Evolutionary conservation across 371 early-diverging fungal species (phyloP).

Genomic region (Batkoa obscura): DNA sequence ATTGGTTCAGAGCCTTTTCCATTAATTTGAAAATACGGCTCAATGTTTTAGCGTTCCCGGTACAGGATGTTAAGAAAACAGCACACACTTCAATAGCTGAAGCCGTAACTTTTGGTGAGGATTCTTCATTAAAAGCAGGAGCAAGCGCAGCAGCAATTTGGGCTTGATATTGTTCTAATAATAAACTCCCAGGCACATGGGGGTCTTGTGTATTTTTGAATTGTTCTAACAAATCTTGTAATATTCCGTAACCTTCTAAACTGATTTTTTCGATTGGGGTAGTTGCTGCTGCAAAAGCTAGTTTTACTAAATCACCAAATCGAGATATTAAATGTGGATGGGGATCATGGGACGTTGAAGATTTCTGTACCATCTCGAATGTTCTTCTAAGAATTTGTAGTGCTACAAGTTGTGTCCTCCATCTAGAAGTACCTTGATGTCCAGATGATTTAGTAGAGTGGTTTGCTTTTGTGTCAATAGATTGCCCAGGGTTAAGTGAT

Average conservation of each 20-base stretch:
- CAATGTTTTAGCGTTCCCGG: constrained; percentile 55
- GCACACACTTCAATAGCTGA: constrained; percentile 68
- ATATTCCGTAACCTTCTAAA: constrained; percentile 49
- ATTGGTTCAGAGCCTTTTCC: constrained; percentile 44
- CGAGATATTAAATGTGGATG: constrained; percentile 46
- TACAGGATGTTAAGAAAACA: constrained; percentile 64
- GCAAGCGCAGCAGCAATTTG: constrained; percentile 77
- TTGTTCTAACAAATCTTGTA: constrained; percentile 50
- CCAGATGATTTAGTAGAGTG: neutral
- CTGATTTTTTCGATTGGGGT: constrained; percentile 56
- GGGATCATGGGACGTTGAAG: constrained; percentile 27
- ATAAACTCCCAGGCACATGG: constrained; percentile 53
- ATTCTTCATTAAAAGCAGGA: constrained; percentile 63
- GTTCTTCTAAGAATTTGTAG: constrained; percentile 41
- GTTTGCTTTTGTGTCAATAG: constrained; percentile 1
- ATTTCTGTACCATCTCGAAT: constrained; percentile 51
- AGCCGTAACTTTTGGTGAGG: constrained; percentile 54
- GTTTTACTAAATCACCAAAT: constrained; percentile 59
- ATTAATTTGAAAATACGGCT: constrained; percentile 51
- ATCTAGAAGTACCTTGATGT: constrained; percentile 38
- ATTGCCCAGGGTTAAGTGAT: constrained; percentile 3
- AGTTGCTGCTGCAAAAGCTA: constrained; percentile 75
- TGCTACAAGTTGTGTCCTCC: constrained; percentile 75
- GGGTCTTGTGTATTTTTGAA: constrained; percentile 51
- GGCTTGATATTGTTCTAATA: constrained; percentile 75